Conservation (phyloP, 345 rosid species). For the Lepidium africanum region DNA sequence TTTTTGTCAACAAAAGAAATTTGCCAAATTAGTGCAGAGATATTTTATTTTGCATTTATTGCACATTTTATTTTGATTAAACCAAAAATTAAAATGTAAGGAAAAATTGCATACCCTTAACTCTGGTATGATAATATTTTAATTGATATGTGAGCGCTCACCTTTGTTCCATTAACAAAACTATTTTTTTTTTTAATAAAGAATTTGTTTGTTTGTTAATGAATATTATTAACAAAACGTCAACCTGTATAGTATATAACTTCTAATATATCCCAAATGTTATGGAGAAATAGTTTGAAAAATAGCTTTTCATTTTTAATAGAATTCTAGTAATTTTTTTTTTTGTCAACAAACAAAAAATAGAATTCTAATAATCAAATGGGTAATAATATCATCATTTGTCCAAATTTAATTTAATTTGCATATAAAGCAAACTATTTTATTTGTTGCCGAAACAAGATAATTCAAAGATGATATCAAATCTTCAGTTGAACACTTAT, state of each 20-base stretch:
- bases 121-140: neutral
- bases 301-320: neutral
- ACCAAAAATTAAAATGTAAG: neutral
- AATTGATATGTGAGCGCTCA: neutral
- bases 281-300: neutral
- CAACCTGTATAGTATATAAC: neutral
- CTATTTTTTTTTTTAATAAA: too few relatives aligned
- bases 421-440: neutral
- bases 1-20: too few relatives aligned
- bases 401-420: neutral
- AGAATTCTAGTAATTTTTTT: neutral
- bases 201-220: neutral
- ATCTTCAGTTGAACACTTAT: too few relatives aligned
- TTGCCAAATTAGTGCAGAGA: neutral
- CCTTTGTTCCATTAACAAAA: neutral
- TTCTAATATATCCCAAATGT: neutral
- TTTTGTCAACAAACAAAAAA: too few relatives aligned
- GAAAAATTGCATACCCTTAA: neutral
- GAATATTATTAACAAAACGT: neutral
- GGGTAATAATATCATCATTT: too few relatives aligned
- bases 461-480: too few relatives aligned
- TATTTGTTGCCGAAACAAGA: neutral
- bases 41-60: neutral
- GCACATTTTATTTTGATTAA: neutral
- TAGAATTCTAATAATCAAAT: too few relatives aligned